Conservation (phyloP, 2,329 filamentous ascomycete genomes). For the Sporothrix globosa region DNA sequence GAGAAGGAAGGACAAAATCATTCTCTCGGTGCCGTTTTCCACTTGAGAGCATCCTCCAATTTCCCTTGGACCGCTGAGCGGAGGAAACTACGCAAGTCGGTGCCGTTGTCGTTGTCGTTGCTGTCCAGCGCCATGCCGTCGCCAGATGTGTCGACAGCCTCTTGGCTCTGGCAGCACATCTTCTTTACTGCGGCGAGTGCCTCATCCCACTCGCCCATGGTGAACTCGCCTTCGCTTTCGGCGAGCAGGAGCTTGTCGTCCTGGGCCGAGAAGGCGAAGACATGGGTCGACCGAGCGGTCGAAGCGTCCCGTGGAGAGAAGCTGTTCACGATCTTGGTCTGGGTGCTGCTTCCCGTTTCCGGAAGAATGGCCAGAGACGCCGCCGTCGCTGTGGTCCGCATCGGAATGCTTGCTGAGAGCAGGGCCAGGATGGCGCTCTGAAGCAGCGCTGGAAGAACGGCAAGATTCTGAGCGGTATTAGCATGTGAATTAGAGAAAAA, state of each 20-base stretch:
- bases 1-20: not conserved
- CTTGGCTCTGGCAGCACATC: slow-evolving; percentile 61
- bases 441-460: slow-evolving; percentile 78
- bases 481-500: too few species aligned
- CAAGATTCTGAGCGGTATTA: slow-evolving; percentile 65
- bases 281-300: slow-evolving; percentile 72
- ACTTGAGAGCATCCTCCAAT: slow-evolving; percentile 57
- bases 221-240: slow-evolving; percentile 82
- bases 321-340: slow-evolving; percentile 53
- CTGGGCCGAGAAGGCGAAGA: slow-evolving; percentile 77
- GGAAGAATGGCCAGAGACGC: slow-evolving; percentile 66
- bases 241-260: slow-evolving; percentile 73
- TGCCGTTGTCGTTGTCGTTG: slow-evolving; percentile 55
- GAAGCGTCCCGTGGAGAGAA: slow-evolving; percentile 67
- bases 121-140: slow-evolving; percentile 53
- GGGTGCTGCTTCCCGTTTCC: slow-evolving; percentile 50
- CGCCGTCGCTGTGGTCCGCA: slow-evolving; percentile 72
- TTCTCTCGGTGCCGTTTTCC: slow-evolving; percentile 49
- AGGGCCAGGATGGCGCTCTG: slow-evolving; percentile 79
- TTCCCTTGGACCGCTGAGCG: slow-evolving; percentile 63
- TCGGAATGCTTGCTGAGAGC: slow-evolving; percentile 78
- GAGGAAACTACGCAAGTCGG: slow-evolving; percentile 62
- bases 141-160: slow-evolving; percentile 28
- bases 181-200: slow-evolving; percentile 66
- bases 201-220: slow-evolving; percentile 73